Evolutionary conservation across 2,329 filamentous ascomycete genomes (phyloP), one percentile per base, ranked within the genome.

Genomic region (Zopfia rhizophila): DNA sequence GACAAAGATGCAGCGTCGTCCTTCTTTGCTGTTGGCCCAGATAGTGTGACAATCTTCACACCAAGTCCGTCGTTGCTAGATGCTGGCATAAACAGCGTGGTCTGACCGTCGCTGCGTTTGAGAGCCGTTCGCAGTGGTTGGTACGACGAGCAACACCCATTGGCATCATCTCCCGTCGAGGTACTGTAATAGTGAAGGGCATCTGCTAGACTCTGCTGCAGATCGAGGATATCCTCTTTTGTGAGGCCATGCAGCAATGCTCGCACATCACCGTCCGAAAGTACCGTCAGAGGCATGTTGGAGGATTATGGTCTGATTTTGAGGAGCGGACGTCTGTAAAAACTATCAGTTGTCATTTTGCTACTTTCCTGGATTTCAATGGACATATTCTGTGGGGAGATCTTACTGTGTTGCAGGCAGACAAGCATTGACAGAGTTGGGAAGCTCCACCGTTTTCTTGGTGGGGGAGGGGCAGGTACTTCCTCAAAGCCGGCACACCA

Each of bases 81-180:
- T 10, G 84, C 84, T 2, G 86, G 86, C 83, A 88, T 86, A 69
- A 88, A 86, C 7, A 88, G 72, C 3, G 83, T 87, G 2, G 81
- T 84, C 22, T 79, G 78, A 3, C 84, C 84, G 76, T 85, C 79
- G 38, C 79, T 79, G 10, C 82, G 80, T 39, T 81, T 82, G 39
- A 88, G 78, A 2, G 79, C 75, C 2, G 83, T 86, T 28, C 84
- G 77, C 45, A 81, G 78, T 1, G 85, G 85, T 50, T 89, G 86
- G 51, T 82, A 85, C 7, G 77, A 75, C 2, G 82, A 80, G 41
- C 79, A 81, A 56, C 82, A 86, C 24, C 79, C 80, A 56, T 78
- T 77, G 3, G 64, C 69, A 24, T 82, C 74, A 25, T 80, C 77
- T 43, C 86, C 83, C 17, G 78, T 80, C 3, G 82, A 79, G 11